Evolutionary conservation across 805 yeast genomes (phyloP).

Genomic region (Clavispora santaluciae): DNA sequence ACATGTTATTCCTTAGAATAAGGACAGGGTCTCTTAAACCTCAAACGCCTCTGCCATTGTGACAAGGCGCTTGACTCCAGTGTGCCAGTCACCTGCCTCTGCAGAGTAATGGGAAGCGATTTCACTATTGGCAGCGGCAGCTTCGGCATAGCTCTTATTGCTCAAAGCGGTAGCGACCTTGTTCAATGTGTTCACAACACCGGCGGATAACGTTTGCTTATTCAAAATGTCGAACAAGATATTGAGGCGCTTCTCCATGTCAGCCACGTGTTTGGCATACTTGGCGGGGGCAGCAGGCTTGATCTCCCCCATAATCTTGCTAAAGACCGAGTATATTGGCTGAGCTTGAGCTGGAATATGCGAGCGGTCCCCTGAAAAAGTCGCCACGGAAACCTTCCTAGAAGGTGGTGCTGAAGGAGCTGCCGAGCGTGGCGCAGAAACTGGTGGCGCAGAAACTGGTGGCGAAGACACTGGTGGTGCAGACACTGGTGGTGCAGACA

Average conservation of each 20-base stretch:
- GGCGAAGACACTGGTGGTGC: constrained; percentile 22
- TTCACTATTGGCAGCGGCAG: constrained; percentile 50
- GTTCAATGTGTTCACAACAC: constrained; percentile 50
- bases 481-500: constrained; percentile 22
- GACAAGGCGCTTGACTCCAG: constrained; percentile 84
- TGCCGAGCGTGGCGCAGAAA: neutral
- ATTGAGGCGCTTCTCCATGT: constrained; percentile 76
- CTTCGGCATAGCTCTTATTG: constrained; percentile 52
- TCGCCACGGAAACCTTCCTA: neutral
- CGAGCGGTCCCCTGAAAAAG: constrained; percentile 53
- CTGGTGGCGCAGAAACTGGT: constrained; percentile 26
- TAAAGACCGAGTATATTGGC: constrained; percentile 57
- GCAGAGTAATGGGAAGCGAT: constrained; percentile 60
- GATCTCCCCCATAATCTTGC: constrained; percentile 51
- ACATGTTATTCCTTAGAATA: too few species aligned
- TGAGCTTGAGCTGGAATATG: constrained; percentile 57
- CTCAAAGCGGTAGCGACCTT: constrained; percentile 48
- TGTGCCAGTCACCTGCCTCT: constrained; percentile 88
- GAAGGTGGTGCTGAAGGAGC: constrained; percentile 19
- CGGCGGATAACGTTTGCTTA: constrained; percentile 55
- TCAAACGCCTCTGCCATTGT: constrained; percentile 53
- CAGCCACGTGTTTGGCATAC: constrained; percentile 66
- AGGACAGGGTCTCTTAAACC: too few species aligned
- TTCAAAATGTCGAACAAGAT: constrained; percentile 75
- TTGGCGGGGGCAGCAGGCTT: constrained; percentile 73